Base-by-base conservation (phyloP, 495 filamentous ascomycete species). In the Zalerion maritima region DNA sequence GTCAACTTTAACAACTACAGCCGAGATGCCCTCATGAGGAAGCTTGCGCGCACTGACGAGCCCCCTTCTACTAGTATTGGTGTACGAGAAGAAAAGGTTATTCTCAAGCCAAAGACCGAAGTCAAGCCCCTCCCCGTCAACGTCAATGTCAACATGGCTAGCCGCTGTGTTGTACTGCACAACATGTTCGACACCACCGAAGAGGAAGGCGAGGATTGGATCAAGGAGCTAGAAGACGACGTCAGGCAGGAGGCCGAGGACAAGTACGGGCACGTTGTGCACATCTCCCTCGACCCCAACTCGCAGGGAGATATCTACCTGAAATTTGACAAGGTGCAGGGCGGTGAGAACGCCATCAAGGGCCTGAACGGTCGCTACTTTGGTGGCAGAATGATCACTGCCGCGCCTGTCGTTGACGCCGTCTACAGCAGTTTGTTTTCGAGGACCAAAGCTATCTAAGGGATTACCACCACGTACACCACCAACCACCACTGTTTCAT, bases 1-100 rank as follows among this genome's bases (percentile, higher is more conserved):
- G 85, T 96, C 51, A 96, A 94, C 56, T 94, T 94, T 77, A 93
- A 83, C 69, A 96, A 94, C 50, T 93, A 91, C 61, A 87, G 79
- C 67, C 79, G 91, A 57, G 85, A 94, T 60, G 78, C 84, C 42
- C 74, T 96, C 54, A 96, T 94, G 91, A 73, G 82, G 54, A 94
- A 93, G 59, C 80, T 96, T 52, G 89, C 87, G 35, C 71, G 89
- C 67, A 92, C 82, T 60, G 87, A 94, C 68, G 85, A 94, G 48
- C 69, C 81, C 21, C 49, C 67, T 30, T 60, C 69, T 17, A 58
- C 69, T 29, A 57, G 68, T 36, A 72, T 67, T 40, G 67, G 59
- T 34, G 60, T 57, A 36, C 70, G 71, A 39, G 73, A 79, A 29
- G 69, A 75, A 46, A 69, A 76, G 49, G 69, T 76, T 43, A 63